A percentile compares a stretch with the other conserved stretches of the same genome.
These are phyloP conservation scores for Phytophthora pisi DNA, from an alignment of 352 stramenopile genomes.

Conservation along the genomic window DNA sequence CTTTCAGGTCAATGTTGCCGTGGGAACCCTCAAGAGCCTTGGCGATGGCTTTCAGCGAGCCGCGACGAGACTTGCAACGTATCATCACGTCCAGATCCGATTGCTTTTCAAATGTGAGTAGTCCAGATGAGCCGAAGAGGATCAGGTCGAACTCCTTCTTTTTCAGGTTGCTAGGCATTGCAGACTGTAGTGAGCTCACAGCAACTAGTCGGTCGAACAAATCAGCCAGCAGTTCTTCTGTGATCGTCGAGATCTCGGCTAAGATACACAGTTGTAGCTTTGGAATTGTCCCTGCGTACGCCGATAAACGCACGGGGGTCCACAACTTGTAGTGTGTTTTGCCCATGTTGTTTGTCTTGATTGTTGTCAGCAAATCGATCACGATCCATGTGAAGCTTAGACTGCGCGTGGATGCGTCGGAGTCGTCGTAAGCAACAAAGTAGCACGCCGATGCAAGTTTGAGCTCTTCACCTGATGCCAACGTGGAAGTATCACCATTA, in stretches of 20 bases:
- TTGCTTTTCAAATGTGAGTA: conserved; percentile 80
- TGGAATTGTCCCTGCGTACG: conserved; percentile 43
- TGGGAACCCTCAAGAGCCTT: conserved; percentile 34
- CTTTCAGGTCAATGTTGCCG: conserved; percentile 48
- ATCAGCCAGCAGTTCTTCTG: conserved; percentile 54
- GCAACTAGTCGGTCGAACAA: conserved; percentile 74
- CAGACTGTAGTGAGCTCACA: conserved; percentile 46
- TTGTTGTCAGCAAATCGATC: conserved; percentile 54
- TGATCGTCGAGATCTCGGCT: conserved; percentile 52
- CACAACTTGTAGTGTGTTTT: conserved; percentile 30
- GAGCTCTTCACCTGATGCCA: conserved; percentile 27
- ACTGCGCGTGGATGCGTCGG: conserved; percentile 29
- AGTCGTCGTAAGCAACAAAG: conserved; percentile 61
- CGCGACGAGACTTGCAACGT: conserved; percentile 18
- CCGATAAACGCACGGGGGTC: conserved; percentile 31
- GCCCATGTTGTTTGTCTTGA: conserved; percentile 36
- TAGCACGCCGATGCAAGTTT: conserved; percentile 78
- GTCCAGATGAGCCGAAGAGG: conserved; percentile 71
- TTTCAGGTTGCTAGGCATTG: conserved; percentile 46
- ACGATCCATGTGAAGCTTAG: conserved; percentile 83
- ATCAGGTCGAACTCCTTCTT: conserved; percentile 53
- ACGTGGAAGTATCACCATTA: conserved; percentile 21
- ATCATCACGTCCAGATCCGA: conserved; percentile 80
- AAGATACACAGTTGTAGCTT: conserved; percentile 70
- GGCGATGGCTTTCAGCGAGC: conserved; percentile 42